Evolutionary conservation across 257 asterid species (phyloP), one percentile per base, ranked within the genome.

Genomic region (Forsythia suspensa): DNA sequence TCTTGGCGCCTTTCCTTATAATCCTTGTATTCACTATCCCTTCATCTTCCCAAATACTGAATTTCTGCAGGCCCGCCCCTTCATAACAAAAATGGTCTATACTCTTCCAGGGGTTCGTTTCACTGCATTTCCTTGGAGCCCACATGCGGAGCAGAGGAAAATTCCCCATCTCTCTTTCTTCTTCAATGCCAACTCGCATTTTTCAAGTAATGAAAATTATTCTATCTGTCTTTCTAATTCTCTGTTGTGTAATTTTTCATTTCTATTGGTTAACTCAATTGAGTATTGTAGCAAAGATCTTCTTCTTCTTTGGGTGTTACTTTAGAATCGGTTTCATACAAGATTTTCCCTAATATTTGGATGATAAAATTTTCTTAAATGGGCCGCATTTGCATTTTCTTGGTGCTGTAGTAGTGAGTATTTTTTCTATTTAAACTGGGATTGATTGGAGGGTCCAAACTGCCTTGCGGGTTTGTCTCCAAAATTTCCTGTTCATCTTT

Each of bases 61-160:
- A 63, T 63, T 29, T 29, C 40, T 29, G 15, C 38, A 29, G 37
- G 34, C 66, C 10, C 29, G 7, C 6, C 65, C 65, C 29, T 55
- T 55, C 11, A n/a, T 18, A 5, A 29, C 34, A 29, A 63, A 24
- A 39, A 85, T 86, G 89, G 85, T 66, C 2, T 29, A 29, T n/a
- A 43, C 57, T 85, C 73, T 87, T 11, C 67, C 82, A 4, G 87
- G 83, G 51, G 52, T 81, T 20, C 83, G 81, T 77, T 82, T 70
- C 77, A 71, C 79, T 24, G 57, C 82, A 69, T 67, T 74, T 43
- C 80, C 82, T n/a, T 80, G 86, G 77, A 72, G 71, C 82, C 77
- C 73, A 44, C 51, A 7, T 20, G 82, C 85, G 73, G 80, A 82
- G 74, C 86, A 68, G 72, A 16, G 52, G 40, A 79, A 69, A n/a